These are phyloP conservation scores for Ophiostoma sp. DNA, from an alignment of 2,329 filamentous ascomycete genomes.

Conservation along the genomic window DNA sequence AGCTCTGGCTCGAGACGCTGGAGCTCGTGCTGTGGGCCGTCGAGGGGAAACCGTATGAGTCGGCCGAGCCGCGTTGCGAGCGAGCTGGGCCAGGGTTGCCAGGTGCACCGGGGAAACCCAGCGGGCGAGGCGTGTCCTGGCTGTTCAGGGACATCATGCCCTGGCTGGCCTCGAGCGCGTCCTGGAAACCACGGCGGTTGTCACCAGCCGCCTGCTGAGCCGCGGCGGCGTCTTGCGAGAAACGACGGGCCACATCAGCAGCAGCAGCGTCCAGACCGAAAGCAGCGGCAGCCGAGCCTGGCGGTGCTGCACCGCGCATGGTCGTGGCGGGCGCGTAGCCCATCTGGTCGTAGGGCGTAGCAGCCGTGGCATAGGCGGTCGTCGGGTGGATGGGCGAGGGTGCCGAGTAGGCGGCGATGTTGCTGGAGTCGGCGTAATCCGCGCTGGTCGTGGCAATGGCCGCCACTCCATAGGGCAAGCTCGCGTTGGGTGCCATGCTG, in stretches of 20 bases:
- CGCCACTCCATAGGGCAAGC: neutral
- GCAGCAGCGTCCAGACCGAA: constrained; percentile 11
- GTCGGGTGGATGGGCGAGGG: constrained; percentile 63
- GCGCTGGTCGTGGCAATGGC: constrained; percentile 11
- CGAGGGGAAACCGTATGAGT: constrained; percentile 89
- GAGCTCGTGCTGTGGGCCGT: constrained; percentile 76
- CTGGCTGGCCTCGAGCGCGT: constrained; percentile 88
- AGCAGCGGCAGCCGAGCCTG: constrained; percentile 51
- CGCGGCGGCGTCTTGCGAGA: constrained; percentile 15
- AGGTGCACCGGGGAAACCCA: constrained; percentile 66
- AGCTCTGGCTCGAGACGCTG: constrained; percentile 80
- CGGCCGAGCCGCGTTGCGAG: constrained; percentile 66
- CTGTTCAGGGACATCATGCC: constrained; percentile 88
- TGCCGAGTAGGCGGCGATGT: constrained; percentile 36
- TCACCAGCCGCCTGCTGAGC: constrained; percentile 39
- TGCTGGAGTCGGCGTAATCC: neutral
- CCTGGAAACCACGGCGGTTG: constrained; percentile 72
- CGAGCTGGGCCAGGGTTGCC: neutral
- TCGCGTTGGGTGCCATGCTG: neutral
- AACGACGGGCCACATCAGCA: constrained; percentile 19
- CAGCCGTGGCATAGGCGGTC: constrained; percentile 61
- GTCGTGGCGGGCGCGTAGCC: constrained; percentile 72
- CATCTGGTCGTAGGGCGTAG: constrained; percentile 71
- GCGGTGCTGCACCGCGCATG: constrained; percentile 53
- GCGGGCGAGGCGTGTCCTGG: constrained; percentile 89